phyloP scores from a whole-genome alignment of 2,329 filamentous ascomycete genomes.

The Nothophaeocryptopus gaeumannii region DNA sequence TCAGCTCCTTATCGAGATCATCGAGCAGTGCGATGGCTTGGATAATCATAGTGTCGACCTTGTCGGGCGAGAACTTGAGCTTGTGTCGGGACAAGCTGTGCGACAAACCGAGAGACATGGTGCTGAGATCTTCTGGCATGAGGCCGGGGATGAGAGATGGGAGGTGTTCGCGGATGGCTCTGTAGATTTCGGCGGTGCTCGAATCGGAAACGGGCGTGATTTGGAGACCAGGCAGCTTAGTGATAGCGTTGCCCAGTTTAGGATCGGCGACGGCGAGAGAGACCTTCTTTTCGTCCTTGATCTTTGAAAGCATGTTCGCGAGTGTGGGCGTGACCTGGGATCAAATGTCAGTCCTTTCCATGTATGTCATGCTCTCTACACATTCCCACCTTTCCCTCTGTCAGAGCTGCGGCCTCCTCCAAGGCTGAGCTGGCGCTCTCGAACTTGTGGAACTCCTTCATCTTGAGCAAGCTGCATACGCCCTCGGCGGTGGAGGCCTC shows the following conservation, averaged over 20 bases:
- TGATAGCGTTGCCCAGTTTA: slow-evolving; percentile 86
- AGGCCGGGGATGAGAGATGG: slow-evolving; percentile 88
- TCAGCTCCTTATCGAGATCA: slow-evolving; percentile 97
- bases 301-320: slow-evolving; percentile 73
- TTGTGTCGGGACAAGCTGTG: slow-evolving; percentile 97
- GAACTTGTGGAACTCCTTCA: slow-evolving; percentile 97
- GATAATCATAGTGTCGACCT: slow-evolving; percentile 99
- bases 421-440: slow-evolving; percentile 87
- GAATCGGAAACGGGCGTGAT: slow-evolving; percentile 82
- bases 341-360: not conserved
- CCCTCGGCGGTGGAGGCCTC: slow-evolving; percentile 78
- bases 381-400: slow-evolving; percentile 70
- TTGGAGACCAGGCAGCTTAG: slow-evolving; percentile 83
- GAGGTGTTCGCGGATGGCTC: slow-evolving; percentile 87
- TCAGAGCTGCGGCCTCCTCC: slow-evolving; percentile 82
- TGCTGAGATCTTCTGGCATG: slow-evolving; percentile 78
- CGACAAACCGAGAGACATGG: slow-evolving; percentile 92
- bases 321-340: slow-evolving; percentile 74
- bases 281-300: slow-evolving; percentile 97
- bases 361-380: not conserved
- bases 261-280: slow-evolving; percentile 91
- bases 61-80: slow-evolving; percentile 97
- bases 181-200: slow-evolving; percentile 82
- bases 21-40: slow-evolving; percentile 93
- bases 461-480: slow-evolving; percentile 84